phyloP scores from a whole-genome alignment of 164 flowering plant species.

The Liquidambar formosana region DNA sequence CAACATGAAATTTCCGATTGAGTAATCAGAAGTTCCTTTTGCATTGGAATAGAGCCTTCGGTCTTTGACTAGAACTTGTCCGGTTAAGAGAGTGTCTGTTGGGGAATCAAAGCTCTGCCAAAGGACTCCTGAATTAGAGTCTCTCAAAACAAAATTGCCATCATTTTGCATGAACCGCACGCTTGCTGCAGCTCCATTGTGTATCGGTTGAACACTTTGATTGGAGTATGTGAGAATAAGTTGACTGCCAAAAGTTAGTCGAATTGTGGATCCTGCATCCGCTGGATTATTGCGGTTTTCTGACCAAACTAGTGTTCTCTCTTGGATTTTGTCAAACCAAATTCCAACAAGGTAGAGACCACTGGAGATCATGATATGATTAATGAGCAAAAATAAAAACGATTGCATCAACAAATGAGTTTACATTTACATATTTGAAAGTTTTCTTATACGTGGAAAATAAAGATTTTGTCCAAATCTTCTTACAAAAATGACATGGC shows the following conservation, averaged over 20 bases:
- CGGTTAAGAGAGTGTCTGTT: slow-evolving; percentile 28
- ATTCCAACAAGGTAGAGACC: slow-evolving; percentile 11
- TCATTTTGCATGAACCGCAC: slow-evolving; percentile 25
- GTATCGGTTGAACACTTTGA: not conserved
- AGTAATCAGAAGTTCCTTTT: slow-evolving; percentile 10
- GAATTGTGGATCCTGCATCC: slow-evolving; percentile 10
- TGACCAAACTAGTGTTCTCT: slow-evolving; percentile 14
- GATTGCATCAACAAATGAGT: no score
- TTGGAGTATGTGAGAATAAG: slow-evolving; percentile 14
- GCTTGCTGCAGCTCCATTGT: not conserved
- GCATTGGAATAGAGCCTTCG: slow-evolving; percentile 14
- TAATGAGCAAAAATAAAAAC: no score
- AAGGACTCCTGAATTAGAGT: not conserved
- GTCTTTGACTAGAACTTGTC: slow-evolving; percentile 8
- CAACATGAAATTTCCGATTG: slow-evolving; percentile 26
- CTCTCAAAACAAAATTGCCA: slow-evolving; percentile 29
- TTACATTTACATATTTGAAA: no score
- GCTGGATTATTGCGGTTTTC: slow-evolving; percentile 16
- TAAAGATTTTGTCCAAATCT: no score
- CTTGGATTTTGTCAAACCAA: slow-evolving; percentile 12
- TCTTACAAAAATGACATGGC: no score
- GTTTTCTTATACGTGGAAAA: no score
- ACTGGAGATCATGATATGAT: no score
- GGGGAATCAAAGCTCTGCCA: slow-evolving; percentile 34
- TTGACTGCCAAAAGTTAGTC: slow-evolving; percentile 11